Evolutionary conservation across 768 basidiomycete species (phyloP).

Genomic region (Cyclocybe cylindracea): DNA sequence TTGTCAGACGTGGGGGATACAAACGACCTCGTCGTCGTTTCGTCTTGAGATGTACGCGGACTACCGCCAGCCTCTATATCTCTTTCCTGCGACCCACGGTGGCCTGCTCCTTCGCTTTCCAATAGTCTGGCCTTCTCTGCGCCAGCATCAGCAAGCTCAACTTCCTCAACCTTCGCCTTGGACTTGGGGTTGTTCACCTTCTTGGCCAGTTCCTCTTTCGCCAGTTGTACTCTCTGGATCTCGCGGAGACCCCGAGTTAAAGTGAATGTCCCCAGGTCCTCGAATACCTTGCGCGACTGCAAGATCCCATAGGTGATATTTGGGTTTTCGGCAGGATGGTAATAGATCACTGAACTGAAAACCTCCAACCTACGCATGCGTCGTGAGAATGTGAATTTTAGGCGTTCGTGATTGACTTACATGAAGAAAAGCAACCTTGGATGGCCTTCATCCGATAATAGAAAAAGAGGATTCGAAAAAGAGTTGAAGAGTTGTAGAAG

Average conservation of each 20-base stretch:
- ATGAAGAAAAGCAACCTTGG: conserved; percentile 92
- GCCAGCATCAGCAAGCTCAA: conserved; percentile 39
- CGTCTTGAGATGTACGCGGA: conserved; percentile 23
- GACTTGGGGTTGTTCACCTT: conserved; percentile 41
- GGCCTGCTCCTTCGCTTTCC: conserved; percentile 46
- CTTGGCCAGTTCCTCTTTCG: conserved; percentile 66
- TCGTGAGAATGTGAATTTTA: not conserved
- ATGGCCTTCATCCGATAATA: conserved; percentile 93
- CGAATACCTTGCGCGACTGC: conserved; percentile 81
- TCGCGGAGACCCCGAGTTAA: conserved; percentile 84
- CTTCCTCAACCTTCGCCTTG: conserved; percentile 34
- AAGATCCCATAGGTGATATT: conserved; percentile 87
- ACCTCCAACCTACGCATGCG: conserved; percentile 69
- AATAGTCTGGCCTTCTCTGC: conserved; percentile 72
- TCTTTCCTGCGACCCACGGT: conserved; percentile 17
- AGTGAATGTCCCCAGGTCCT: conserved; percentile 91
- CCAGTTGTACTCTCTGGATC: conserved; percentile 70
- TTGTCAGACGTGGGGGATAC: conserved; percentile 47
- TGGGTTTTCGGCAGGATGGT: conserved; percentile 81
- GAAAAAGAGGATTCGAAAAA: conserved; percentile 86
- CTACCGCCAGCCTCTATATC: conserved; percentile 12
- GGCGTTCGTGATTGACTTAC: conserved; percentile 39
- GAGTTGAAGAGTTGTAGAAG: conserved; percentile 89
- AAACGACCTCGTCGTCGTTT: conserved; percentile 37
- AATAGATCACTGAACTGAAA: conserved; percentile 82